These are phyloP conservation scores for Fraxinus ornus DNA, from an alignment of 305 asterid genomes.

Conservation along the genomic window DNA sequence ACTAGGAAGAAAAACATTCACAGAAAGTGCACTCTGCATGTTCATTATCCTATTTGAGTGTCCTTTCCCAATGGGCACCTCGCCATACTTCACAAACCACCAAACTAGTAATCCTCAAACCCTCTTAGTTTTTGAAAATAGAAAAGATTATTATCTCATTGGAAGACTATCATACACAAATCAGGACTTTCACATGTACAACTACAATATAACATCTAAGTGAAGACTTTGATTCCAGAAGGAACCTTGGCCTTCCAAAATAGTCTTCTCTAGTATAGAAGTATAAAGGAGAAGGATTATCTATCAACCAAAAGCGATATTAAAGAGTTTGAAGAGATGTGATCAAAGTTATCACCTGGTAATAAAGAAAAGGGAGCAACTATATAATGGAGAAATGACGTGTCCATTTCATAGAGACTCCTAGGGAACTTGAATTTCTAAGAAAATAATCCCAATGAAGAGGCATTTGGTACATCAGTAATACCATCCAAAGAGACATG, in stretches of 20 bases:
- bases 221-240: background rate
- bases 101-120: background rate
- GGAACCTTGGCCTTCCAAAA: background rate
- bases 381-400: background rate
- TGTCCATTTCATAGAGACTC: background rate
- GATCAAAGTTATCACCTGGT: background rate
- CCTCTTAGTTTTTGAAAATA: background rate
- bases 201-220: background rate
- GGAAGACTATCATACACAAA: background rate
- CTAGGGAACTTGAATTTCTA: background rate
- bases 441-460: background rate
- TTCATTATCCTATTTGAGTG: background rate
- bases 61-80: background rate
- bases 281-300: background rate
- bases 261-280: background rate
- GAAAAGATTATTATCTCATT: background rate
- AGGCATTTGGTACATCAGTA: background rate
- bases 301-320: background rate
- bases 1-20: background rate
- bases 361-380: background rate
- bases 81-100: background rate
- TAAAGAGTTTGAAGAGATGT: background rate
- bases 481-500: background rate
- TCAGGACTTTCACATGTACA: background rate
- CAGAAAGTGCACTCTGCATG: background rate